These are phyloP conservation scores for Gymnopus androsaceus DNA, from an alignment of 1,284 basidiomycete species.

Conservation along the genomic window DNA sequence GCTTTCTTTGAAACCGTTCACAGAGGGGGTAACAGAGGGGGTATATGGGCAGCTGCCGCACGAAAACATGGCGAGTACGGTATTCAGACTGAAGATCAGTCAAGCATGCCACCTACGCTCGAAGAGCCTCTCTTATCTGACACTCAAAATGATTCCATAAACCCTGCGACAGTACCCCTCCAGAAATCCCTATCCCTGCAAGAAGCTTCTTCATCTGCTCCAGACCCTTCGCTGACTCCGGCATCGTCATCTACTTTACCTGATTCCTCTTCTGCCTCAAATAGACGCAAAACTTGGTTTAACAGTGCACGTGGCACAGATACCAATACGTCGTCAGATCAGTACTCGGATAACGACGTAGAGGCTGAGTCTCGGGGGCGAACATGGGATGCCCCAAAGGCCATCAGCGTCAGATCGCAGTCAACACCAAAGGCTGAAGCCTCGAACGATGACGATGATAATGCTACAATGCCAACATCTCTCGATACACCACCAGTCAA, in stretches of 20 bases:
- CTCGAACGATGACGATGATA: constrained; percentile 18
- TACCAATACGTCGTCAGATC: constrained; percentile 12
- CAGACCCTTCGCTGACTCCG: constrained; percentile 1
- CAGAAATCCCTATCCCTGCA: background rate
- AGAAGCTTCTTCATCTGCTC: constrained; percentile 3
- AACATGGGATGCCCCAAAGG: constrained; percentile 32
- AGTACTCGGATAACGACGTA: constrained; percentile 19
- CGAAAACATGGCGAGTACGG: constrained; percentile 41
- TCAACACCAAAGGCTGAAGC: constrained; percentile 35
- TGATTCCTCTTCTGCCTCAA: constrained; percentile 6
- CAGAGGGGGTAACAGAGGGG: constrained; percentile 67
- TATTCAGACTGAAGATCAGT: background rate
- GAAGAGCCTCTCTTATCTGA: background rate
- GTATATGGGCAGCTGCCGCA: constrained; percentile 85
- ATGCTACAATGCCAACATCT: background rate
- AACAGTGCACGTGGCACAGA: constrained; percentile 37
- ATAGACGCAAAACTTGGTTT: constrained; percentile 41
- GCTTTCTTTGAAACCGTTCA: constrained; percentile 86
- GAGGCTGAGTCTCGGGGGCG: constrained; percentile 31
- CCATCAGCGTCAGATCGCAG: constrained; percentile 32
- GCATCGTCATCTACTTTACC: constrained; percentile 7
- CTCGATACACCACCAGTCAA: background rate
- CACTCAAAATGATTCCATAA: background rate
- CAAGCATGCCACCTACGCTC: background rate
- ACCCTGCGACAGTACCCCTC: background rate